Base-by-base conservation (phyloP, 768 basidiomycete species). In the Tylopilus felleus region DNA sequence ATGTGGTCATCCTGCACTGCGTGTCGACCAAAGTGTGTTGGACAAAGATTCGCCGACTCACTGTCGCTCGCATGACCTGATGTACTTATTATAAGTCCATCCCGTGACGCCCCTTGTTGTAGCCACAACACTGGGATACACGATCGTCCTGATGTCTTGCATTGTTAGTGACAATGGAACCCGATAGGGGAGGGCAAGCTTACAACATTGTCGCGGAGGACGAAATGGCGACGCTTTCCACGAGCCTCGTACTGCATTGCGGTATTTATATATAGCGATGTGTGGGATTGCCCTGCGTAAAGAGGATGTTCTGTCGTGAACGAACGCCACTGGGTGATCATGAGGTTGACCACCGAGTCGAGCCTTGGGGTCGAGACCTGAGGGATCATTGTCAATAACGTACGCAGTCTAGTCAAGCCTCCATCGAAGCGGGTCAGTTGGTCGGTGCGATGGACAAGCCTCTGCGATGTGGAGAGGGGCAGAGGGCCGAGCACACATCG, bases 141-240 rank as follows among this genome's bases (percentile, higher is more conserved):
- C 49, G 43, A 1, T 35, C 39, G 12, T 54, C 52, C 58, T 8
- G n/a, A n/a, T n/a, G n/a, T n/a, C n/a, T n/a, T n/a, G n/a, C n/a
- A n/a, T n/a, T 35, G 16, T 60, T 43, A 47, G 16, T 19, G 16
- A 27, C 29, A 2, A 27, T 27, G 8, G 16, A 13, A 21, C 25
- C 9, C 14, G 38, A 17, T 12, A 31, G 8, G 17, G 45, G 36
- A 13, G 28, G 7, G 6, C 13, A 25, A 10, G 49, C 62, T 50
- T 40, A 58, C 12, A 52, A 55, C 53, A 28, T 44, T 17, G 8
- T 29, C 42, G 17, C 51, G 29, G 28, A 33, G 36, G 33, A 16
- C 8, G 12, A 45, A 29, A 45, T 45, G 25, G 33, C 33, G 33
- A 35, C 5, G 25, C 25, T 27, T 7, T 27, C 14, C 12, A 35